Conservation (phyloP, 225 moss, liverwort and hornwort species). For the Physcomitrellopsis africana region DNA sequence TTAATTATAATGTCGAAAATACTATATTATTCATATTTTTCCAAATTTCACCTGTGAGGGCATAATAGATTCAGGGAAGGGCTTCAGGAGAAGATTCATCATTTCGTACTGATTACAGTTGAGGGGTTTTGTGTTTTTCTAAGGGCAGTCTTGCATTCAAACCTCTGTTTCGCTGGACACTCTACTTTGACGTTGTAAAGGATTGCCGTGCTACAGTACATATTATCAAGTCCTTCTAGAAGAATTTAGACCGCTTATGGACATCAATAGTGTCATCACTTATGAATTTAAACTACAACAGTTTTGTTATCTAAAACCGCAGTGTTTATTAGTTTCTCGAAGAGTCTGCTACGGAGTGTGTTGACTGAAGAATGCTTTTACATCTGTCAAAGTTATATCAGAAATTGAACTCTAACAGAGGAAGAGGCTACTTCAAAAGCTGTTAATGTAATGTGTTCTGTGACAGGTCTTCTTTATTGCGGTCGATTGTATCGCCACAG, state of each 20-base stretch:
- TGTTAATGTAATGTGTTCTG: neutral
- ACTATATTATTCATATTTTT: neutral
- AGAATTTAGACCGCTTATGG: too few species aligned
- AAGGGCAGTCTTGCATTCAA: neutral
- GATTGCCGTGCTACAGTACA: neutral
- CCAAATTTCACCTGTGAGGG: neutral
- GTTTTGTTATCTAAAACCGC: constrained; percentile 5
- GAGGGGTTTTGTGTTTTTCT: neutral
- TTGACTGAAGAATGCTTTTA: neutral
- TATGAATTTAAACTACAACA: neutral
- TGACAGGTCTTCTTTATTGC: constrained; percentile 22
- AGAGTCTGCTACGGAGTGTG: neutral
- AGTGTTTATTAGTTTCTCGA: constrained; percentile 24
- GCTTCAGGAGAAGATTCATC: neutral
- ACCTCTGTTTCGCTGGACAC: neutral
- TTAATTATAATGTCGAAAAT: neutral
- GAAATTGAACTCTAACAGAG: neutral
- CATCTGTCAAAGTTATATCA: constrained; percentile 7
- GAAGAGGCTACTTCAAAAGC: constrained; percentile 1
- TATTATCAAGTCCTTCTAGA: neutral
- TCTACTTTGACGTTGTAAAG: neutral
- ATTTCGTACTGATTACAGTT: neutral
- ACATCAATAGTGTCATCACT: too few species aligned
- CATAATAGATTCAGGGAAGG: neutral
- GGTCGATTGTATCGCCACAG: constrained; percentile 7